Percentiles rank a stretch among this genome's conserved stretches.
Conservation (phyloP, 441 rosid species). For the Monsonia emarginata region DNA sequence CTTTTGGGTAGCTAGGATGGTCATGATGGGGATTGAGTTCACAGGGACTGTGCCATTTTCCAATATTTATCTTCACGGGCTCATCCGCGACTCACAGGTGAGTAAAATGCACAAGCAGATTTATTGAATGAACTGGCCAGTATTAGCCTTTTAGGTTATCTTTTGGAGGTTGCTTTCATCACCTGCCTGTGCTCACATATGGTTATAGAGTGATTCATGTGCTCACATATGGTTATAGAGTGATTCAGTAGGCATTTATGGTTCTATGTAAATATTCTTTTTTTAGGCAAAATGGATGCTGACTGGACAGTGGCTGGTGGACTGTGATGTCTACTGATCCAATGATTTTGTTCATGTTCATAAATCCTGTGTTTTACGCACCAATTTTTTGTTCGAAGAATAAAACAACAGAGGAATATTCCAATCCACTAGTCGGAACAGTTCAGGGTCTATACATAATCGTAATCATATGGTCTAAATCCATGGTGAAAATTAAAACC, state of each 20-base stretch:
- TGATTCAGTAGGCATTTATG: background rate
- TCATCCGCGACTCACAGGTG: conserved; percentile 82
- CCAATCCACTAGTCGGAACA: background rate
- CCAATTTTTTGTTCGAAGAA: background rate
- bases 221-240: background rate
- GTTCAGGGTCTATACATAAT: background rate
- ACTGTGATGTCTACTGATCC: background rate
- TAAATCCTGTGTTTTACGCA: background rate
- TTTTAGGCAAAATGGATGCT: background rate
- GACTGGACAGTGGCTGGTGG: background rate
- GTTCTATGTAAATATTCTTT: background rate
- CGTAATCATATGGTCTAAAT: background rate
- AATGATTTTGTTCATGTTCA: background rate
- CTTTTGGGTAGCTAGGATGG: conserved; percentile 99
- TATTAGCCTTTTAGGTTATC: conserved; percentile 2
- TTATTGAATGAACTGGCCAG: conserved; percentile 3
- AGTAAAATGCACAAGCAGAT: conserved; percentile 21
- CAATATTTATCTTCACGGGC: conserved; percentile 84
- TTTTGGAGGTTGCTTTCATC: background rate
- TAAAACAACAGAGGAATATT: background rate
- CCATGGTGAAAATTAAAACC: background rate
- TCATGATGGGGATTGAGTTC: conserved; percentile 97
- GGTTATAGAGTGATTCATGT: background rate
- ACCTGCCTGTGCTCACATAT: background rate
- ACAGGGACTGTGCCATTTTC: conserved; percentile 87